phyloP scores from a whole-genome alignment of 306 rosid genomes.

The Fagus sylvatica region DNA sequence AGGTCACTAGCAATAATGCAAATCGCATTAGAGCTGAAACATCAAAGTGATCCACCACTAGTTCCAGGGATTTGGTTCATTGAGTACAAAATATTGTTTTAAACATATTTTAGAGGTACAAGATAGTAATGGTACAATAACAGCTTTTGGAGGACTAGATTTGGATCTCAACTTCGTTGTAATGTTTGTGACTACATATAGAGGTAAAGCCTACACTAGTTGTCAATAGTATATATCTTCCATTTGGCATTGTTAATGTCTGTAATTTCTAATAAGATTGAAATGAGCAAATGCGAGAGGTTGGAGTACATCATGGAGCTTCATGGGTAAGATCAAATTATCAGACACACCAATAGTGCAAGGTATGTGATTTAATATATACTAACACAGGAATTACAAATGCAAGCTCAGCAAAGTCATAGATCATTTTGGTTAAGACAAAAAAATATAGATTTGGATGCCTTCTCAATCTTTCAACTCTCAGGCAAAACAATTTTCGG shows the following conservation, averaged over 20 bases:
- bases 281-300: no score
- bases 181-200: not conserved
- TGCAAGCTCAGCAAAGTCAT: no score
- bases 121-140: not conserved
- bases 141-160: not conserved
- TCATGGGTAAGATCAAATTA: no score
- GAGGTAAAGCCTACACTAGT: not conserved
- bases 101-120: not conserved
- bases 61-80: not conserved
- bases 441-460: not conserved
- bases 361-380: no score
- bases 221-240: no score
- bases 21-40: slow-evolving; percentile 15
- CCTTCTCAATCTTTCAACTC: not conserved
- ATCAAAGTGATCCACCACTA: slow-evolving; percentile 15
- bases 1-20: slow-evolving; percentile 23
- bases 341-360: no score
- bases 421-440: no score
- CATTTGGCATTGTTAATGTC: not conserved
- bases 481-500: not conserved
- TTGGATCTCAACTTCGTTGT: not conserved
- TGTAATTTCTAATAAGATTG: not conserved
- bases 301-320: no score
- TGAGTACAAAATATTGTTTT: not conserved
- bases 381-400: no score